Percentiles rank a stretch among this genome's conserved stretches.
phyloP scores from a whole-genome alignment of 306 rosid genomes.

The Cucumis melo region DNA sequence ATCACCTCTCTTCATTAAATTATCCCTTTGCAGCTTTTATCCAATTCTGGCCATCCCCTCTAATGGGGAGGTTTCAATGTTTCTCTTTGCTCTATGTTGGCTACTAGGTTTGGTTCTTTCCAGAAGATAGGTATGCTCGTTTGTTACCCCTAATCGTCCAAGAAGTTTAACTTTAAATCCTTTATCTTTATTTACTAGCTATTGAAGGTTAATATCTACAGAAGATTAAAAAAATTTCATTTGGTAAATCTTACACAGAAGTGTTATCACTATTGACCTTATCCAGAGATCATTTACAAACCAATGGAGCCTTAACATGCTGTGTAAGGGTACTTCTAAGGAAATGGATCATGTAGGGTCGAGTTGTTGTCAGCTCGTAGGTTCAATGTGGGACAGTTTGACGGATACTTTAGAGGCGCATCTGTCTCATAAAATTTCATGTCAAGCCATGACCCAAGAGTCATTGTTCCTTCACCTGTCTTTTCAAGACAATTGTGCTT shows the following conservation, averaged over 20 bases:
- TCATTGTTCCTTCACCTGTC: background rate
- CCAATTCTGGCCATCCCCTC: background rate
- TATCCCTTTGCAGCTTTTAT: background rate
- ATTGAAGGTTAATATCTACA: background rate
- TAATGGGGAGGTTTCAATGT: background rate
- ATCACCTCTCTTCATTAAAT: background rate
- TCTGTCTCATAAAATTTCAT: background rate
- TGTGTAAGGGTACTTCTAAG: too few species aligned
- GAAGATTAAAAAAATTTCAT: background rate
- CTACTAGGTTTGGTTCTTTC: background rate
- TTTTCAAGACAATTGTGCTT: background rate
- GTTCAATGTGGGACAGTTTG: background rate
- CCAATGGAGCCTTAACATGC: too few species aligned
- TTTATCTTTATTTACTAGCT: background rate
- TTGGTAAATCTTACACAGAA: too few species aligned
- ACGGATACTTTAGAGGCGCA: background rate
- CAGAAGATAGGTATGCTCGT: background rate
- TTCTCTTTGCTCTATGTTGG: background rate
- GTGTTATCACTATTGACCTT: too few species aligned
- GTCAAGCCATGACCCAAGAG: background rate
- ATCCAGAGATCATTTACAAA: too few species aligned
- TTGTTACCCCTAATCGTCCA: background rate
- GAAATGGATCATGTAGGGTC: too few species aligned
- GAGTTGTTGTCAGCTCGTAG: too few species aligned
- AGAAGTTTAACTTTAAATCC: background rate